Conservation (phyloP, 441 rosid genomes). For the Macaranga tanarius region DNA sequence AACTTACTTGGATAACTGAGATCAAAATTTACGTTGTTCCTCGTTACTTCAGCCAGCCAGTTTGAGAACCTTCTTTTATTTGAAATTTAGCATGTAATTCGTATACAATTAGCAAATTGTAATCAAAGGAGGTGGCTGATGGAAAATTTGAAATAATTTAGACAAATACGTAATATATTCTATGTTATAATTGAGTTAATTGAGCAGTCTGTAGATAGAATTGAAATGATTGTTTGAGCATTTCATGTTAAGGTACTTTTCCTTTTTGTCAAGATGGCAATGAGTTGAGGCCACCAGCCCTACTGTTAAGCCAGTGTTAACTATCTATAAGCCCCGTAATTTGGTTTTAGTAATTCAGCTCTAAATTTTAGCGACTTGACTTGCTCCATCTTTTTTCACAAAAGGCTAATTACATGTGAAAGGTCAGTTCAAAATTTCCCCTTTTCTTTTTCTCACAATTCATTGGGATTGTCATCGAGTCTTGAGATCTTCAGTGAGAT, state of each 20-base stretch:
- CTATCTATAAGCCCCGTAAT: background rate
- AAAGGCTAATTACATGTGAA: background rate
- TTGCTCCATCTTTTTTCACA: background rate
- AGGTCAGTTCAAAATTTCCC: background rate
- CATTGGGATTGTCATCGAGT: background rate
- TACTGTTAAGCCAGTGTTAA: background rate
- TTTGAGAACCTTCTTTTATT: background rate
- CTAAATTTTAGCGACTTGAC: background rate
- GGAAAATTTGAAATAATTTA: background rate
- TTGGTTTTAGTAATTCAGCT: background rate
- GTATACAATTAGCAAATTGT: background rate
- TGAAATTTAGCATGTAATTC: background rate
- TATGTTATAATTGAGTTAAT: background rate
- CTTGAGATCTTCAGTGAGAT: background rate
- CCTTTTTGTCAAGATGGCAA: background rate
- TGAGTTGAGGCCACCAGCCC: background rate
- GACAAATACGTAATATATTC: background rate
- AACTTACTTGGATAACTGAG: background rate
- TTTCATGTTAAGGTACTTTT: background rate
- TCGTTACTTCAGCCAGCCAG: background rate
- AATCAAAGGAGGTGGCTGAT: background rate
- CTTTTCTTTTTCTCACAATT: background rate
- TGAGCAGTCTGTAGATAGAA: background rate
- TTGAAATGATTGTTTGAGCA: background rate
- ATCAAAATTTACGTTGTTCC: background rate